Evolutionary conservation across 2,329 filamentous ascomycete genomes (phyloP).

Genomic region (Venturia oleaginea): DNA sequence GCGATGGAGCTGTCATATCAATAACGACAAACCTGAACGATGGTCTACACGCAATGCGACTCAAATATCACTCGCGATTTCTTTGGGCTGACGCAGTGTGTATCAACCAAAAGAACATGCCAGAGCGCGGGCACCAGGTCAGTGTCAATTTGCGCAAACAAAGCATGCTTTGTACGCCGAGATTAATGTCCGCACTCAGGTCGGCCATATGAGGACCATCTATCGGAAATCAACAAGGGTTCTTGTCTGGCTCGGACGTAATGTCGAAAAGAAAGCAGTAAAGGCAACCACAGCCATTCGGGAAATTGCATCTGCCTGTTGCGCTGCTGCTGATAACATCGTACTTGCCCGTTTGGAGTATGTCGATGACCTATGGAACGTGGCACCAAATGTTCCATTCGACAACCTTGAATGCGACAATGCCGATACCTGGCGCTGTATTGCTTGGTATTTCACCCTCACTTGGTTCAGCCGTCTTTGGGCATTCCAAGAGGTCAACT

Average conservation of each 20-base stretch:
- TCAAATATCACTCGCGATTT: neutral
- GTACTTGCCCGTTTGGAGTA: neutral
- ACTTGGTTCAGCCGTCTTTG: constrained; percentile 11
- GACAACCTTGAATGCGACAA: neutral
- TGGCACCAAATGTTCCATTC: neutral
- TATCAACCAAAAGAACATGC: constrained; percentile 15
- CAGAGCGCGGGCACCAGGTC: constrained; percentile 15
- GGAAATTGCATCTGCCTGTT: neutral
- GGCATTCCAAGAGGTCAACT: constrained; percentile 11
- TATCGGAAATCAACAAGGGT: constrained; percentile 6
- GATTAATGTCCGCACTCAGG: neutral
- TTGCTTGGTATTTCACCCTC: neutral
- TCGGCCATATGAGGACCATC: neutral
- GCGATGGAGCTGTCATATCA: constrained; percentile 1
- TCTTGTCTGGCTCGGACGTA: constrained; percentile 14
- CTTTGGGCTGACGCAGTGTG: constrained; percentile 17
- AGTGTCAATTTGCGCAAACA: constrained; percentile 9
- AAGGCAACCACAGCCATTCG: neutral
- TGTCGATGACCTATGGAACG: neutral
- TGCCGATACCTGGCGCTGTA: neutral
- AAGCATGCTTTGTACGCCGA: neutral
- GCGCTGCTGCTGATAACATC: neutral
- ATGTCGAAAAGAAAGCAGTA: neutral
- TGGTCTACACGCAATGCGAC: constrained; percentile 11
- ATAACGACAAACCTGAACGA: constrained; percentile 12